Base-by-base conservation (phyloP, 805 yeast genomes). In the Zygoascus bituminiphila region DNA sequence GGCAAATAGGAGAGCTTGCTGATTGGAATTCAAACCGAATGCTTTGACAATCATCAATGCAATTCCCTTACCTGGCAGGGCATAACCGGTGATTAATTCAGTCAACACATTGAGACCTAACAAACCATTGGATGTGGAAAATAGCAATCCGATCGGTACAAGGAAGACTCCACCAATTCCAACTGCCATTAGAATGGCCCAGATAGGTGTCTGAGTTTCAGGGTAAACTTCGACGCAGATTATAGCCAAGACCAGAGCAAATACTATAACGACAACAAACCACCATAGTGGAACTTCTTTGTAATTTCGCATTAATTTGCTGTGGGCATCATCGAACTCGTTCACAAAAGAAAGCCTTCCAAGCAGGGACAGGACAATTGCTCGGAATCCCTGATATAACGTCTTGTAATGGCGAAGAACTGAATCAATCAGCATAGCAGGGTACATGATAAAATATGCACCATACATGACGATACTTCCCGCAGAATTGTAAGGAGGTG, bases 221-320 rank as follows among this genome's bases (percentile, higher is more conserved):
- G 57, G 56, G 65, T 73, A 74, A 9, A 62, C 64, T 49, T 67
- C 66, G 35, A 74, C 63, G 21, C 68, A 58, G 5, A 68, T 69
- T 43, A 62, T 76, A 60, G 73, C 70, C 49, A 78, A 66, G 1
- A 67, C 66, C 24, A 61, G 71, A 62, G 73, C 61, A 38, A 74
- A 63, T 2, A 69, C 54, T 6, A 79, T 66, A 23, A 81, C 67
- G 12, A 68, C 53, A n/a, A 76, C 48, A 37, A 74, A 82, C 86
- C 88, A 81, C 81, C 82, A 79, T 54, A 79, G 84, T 1, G 94
- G 94, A 17, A 81, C 87, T 54, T 82, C 88, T 35, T 73, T 73
- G 62, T 82, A 82, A 46, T 63, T 66, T 37, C 54, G 58, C 78
- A 76, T 78, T 55, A 77, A 67, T n/a, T 48, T 39, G 17, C 50